phyloP scores from a whole-genome alignment of 768 basidiomycete species.

The Pleurotus platypus region DNA sequence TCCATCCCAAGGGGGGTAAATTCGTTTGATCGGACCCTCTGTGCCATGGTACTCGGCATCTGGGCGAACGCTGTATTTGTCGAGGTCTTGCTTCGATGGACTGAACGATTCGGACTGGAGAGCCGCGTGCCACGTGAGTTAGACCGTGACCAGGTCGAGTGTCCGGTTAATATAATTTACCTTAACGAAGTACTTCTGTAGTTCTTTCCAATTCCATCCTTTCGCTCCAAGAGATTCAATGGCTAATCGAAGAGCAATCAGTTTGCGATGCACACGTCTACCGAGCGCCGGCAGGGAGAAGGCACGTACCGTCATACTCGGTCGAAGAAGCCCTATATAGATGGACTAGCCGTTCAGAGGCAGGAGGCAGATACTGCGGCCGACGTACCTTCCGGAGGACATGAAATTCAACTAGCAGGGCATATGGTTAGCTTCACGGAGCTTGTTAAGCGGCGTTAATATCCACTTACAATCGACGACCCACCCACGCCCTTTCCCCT shows the following conservation, averaged over 20 bases:
- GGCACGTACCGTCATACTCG: constrained; percentile 13
- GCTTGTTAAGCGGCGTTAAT: neutral
- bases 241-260: neutral
- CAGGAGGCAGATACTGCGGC: neutral
- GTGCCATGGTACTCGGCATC: constrained; percentile 9
- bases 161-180: neutral
- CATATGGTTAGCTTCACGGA: neutral
- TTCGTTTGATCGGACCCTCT: constrained; percentile 11
- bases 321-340: constrained; percentile 7
- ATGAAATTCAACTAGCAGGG: constrained; percentile 13
- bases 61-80: neutral
- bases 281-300: neutral
- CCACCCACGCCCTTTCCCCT: constrained; percentile 18
- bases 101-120: constrained; percentile 10
- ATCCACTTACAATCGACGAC: constrained; percentile 9
- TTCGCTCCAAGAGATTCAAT: constrained; percentile 13
- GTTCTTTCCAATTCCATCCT: constrained; percentile 17
- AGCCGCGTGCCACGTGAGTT: neutral
- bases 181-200: constrained; percentile 14
- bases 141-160: neutral
- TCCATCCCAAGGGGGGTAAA: constrained; percentile 11
- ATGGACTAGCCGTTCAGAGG: neutral
- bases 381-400: constrained; percentile 10
- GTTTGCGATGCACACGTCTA: too few species aligned
- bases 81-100: neutral